phyloP scores from a whole-genome alignment of 768 basidiomycete genomes.

The Trametes maxima region DNA sequence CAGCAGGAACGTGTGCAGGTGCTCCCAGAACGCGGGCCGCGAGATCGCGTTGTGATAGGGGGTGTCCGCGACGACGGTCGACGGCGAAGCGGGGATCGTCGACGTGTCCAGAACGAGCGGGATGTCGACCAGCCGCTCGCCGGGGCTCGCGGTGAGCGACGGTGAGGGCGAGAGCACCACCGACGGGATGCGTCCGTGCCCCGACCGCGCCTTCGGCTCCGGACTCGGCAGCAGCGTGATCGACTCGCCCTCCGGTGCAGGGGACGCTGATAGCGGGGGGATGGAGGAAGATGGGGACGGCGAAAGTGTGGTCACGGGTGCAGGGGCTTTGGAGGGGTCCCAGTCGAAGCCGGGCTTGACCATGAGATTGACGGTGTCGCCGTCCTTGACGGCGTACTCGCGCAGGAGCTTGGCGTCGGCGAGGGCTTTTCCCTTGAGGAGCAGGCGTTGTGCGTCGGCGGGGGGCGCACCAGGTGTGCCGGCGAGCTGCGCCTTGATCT shows the following conservation, averaged over 20 bases:
- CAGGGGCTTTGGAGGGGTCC: slow-evolving; percentile 50
- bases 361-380: slow-evolving; percentile 84
- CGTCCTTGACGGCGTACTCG: slow-evolving; percentile 85
- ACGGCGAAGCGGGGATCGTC: slow-evolving; percentile 42
- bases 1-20: slow-evolving; percentile 66
- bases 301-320: slow-evolving; percentile 26
- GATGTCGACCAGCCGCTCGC: slow-evolving; percentile 60
- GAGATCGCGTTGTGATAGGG: slow-evolving; percentile 73
- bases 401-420: slow-evolving; percentile 86
- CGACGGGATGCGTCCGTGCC: slow-evolving; percentile 72
- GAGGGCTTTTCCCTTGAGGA: slow-evolving; percentile 94
- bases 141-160: slow-evolving; percentile 44
- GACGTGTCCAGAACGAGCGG: slow-evolving; percentile 68
- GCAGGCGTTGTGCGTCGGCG: slow-evolving; percentile 78
- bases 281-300: background rate
- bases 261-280: too few relatives aligned
- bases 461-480: slow-evolving; percentile 70
- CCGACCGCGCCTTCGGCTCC: slow-evolving; percentile 36
- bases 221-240: slow-evolving; percentile 25
- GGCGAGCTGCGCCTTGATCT: slow-evolving; percentile 79
- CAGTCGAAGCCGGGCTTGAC: slow-evolving; percentile 75
- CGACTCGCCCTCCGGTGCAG: slow-evolving; percentile 3
- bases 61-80: slow-evolving; percentile 35
- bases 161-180: slow-evolving; percentile 81
- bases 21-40: slow-evolving; percentile 79